Percentiles rank a stretch among this genome's conserved stretches.
Conservation (phyloP, 1,284 basidiomycete species). For the Tylopilus sp. region DNA sequence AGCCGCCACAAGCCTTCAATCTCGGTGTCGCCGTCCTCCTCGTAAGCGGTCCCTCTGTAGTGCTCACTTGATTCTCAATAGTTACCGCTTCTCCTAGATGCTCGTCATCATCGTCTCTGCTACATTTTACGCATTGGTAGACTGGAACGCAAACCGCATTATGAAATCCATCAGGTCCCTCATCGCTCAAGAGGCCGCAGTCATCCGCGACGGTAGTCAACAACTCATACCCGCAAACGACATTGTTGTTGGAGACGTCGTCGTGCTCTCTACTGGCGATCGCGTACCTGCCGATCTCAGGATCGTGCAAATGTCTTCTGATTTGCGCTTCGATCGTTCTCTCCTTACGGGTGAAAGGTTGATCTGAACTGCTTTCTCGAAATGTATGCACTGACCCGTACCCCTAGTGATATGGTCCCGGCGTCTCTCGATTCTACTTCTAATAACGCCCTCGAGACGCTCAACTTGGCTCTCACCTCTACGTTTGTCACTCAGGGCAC, state of each 20-base stretch:
- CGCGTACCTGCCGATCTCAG: conserved; percentile 83
- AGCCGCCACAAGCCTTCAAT: conserved; percentile 47
- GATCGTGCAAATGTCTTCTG: conserved; percentile 51
- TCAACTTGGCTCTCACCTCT: conserved; percentile 56
- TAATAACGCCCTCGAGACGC: conserved; percentile 57
- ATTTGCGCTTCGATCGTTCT: conserved; percentile 59
- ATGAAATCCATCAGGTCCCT: conserved; percentile 36
- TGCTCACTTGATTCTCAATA: no score
- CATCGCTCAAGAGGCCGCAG: conserved; percentile 43
- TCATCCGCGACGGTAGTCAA: conserved; percentile 55
- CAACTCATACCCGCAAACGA: conserved; percentile 69
- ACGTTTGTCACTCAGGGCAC: conserved; percentile 54
- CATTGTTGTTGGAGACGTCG: conserved; percentile 79
- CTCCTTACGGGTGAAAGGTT: conserved; percentile 60
- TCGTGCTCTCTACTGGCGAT: conserved; percentile 72
- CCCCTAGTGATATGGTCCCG: conserved; percentile 44
- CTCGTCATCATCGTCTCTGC: conserved; percentile 65
- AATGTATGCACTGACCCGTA: neutral
- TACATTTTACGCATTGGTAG: conserved; percentile 42
- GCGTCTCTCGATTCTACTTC: conserved; percentile 50
- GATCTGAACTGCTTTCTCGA: neutral
- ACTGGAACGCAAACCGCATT: conserved; percentile 37
- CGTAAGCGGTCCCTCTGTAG: conserved; percentile 55
- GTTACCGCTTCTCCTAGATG: conserved; percentile 23
- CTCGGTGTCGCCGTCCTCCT: conserved; percentile 74